These are phyloP conservation scores for Pseudonitzschia multiseries DNA, from an alignment of 108 stramenopile species.

Conservation along the genomic window DNA sequence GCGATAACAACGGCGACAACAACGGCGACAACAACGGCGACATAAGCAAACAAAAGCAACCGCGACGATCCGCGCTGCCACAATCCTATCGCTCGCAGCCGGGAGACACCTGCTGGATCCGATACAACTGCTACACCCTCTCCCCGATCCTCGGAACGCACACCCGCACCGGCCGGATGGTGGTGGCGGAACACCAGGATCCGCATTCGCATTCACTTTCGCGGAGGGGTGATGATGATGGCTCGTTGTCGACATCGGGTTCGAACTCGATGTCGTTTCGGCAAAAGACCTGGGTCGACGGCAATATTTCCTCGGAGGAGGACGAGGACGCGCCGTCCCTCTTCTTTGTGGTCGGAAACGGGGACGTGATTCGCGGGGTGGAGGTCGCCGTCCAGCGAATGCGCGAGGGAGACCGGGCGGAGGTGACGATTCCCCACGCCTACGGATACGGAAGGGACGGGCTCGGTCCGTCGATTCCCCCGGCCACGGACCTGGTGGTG, in stretches of 20 bases:
- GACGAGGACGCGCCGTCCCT: too few species aligned
- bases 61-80: too few species aligned
- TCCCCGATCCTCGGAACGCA: neutral
- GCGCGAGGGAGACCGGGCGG: constrained; percentile 52
- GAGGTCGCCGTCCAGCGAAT: constrained; percentile 48
- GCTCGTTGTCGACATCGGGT: too few species aligned
- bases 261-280: too few species aligned
- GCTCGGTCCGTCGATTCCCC: constrained; percentile 62
- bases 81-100: neutral
- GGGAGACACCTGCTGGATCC: neutral
- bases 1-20: neutral
- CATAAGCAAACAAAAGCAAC: too few species aligned
- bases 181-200: neutral
- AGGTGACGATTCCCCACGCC: constrained; percentile 65
- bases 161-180: neutral
- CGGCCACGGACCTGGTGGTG: neutral
- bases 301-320: too few species aligned
- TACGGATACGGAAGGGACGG: constrained; percentile 81
- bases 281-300: too few species aligned
- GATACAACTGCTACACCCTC: neutral
- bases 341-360: constrained; percentile 61
- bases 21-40: too few species aligned
- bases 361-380: constrained; percentile 82
- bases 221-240: too few species aligned
- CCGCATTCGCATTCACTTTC: neutral